These are phyloP conservation scores for Oryza glumipatula DNA, from an alignment of 176 grass and related monocot species.

Conservation along the genomic window DNA sequence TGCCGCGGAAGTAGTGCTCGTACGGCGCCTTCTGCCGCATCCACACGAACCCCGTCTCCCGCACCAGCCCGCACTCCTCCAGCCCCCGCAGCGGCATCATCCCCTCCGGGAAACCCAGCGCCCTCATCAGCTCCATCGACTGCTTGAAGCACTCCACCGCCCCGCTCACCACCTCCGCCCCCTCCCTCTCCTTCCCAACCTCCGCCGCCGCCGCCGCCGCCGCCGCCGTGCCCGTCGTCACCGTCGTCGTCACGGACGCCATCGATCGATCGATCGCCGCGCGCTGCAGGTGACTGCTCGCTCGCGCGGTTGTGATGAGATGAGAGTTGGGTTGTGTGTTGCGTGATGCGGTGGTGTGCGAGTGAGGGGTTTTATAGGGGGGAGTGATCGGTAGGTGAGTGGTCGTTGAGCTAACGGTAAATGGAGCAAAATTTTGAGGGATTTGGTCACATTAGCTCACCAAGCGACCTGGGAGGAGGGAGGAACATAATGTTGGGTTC, in stretches of 20 bases:
- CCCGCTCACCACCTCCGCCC: slow-evolving; percentile 71
- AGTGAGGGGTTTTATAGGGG: slow-evolving; percentile 41
- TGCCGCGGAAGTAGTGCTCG: slow-evolving; percentile 81
- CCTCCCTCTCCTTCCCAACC: slow-evolving; percentile 41
- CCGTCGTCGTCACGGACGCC: slow-evolving; percentile 50
- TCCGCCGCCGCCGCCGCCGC: neutral
- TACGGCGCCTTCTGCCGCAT: slow-evolving; percentile 77
- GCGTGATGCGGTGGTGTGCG: neutral
- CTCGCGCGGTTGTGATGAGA: neutral
- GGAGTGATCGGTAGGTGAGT: slow-evolving; percentile 2
- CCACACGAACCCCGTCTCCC: slow-evolving; percentile 89
- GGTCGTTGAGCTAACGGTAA: slow-evolving; percentile 52
- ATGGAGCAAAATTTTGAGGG: neutral
- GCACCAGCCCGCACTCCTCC: slow-evolving; percentile 82
- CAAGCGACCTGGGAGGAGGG: slow-evolving; percentile 8
- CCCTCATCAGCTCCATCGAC: slow-evolving; percentile 78
- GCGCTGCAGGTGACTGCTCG: neutral
- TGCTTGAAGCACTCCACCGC: slow-evolving; percentile 72
- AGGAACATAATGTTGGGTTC: neutral
- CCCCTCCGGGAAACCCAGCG: slow-evolving; percentile 69
- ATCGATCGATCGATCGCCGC: slow-evolving; percentile 17
- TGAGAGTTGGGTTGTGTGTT: neutral
- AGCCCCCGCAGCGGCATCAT: slow-evolving; percentile 81
- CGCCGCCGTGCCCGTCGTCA: neutral
- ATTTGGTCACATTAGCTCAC: slow-evolving; percentile 44